Conservation (phyloP, 768 basidiomycete genomes). For the Xerocomus brunneocitrinus region DNA sequence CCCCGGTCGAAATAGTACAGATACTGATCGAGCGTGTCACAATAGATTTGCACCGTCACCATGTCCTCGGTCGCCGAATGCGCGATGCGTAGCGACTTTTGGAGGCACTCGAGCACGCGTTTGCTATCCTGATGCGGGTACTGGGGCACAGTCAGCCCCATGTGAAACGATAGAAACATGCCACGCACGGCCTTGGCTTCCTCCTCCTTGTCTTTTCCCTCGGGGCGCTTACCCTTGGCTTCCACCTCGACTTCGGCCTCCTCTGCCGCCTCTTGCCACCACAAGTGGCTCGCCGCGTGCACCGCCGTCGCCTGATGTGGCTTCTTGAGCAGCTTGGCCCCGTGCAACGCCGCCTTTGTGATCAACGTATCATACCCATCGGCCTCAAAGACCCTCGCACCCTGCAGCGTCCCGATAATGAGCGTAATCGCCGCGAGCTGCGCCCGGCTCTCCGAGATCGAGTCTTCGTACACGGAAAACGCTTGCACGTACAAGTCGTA, state of each 20-base stretch:
- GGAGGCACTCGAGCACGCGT: constrained; percentile 94
- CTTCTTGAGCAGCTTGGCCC: constrained; percentile 95
- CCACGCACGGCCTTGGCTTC: constrained; percentile 48
- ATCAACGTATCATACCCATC: constrained; percentile 98
- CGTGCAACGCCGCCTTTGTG: constrained; percentile 98
- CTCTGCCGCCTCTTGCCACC: constrained; percentile 83
- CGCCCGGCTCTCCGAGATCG: constrained; percentile 90
- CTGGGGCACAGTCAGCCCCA: constrained; percentile 29
- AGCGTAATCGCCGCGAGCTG: constrained; percentile 97
- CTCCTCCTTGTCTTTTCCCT: constrained; percentile 33
- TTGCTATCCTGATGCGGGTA: constrained; percentile 93
- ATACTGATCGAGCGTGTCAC: constrained; percentile 94
- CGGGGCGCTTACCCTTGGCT: constrained; percentile 16
- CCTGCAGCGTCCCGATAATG: constrained; percentile 87
- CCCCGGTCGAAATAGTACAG: constrained; percentile 94
- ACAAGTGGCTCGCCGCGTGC: constrained; percentile 90
- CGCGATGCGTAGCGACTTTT: constrained; percentile 94
- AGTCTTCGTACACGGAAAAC: constrained; percentile 97
- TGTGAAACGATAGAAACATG: not conserved
- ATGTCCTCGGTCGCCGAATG: constrained; percentile 97
- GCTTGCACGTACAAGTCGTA: constrained; percentile 99
- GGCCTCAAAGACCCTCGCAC: constrained; percentile 83
- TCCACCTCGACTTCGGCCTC: constrained; percentile 35
- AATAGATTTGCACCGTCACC: constrained; percentile 93
- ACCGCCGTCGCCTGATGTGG: constrained; percentile 96